Evolutionary conservation across 495 filamentous ascomycete species (phyloP), one percentile per base, ranked within the genome.

Genomic region (Trichoderma gamsii): DNA sequence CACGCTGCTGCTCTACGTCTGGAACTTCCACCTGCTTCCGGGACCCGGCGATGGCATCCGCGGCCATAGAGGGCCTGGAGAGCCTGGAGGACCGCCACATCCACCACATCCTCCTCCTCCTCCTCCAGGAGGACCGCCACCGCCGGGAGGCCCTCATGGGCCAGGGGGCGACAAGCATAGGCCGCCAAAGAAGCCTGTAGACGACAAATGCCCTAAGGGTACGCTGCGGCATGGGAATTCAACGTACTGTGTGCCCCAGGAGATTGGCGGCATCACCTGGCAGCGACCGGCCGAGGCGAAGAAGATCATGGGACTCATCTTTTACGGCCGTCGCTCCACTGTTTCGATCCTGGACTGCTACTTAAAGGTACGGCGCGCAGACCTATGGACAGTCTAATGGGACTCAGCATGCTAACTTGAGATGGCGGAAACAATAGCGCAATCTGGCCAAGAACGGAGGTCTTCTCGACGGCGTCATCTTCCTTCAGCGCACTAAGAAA

Each of bases 291-390:
- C 56, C 25, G 56, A 61, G 4, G 56, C 27, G 23, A 61, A 13
- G 16, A 76, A 79, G 63, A 76, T 83, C 44, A 72, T 82, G 44
- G 81, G 76, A 51, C 69, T 83, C 32, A 79, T 84, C 25, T 80
- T 80, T 16, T 81, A 81, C 70, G 75, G 72, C 49, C 63, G 76
- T 56, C 68, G 71, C 51, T 73, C 78, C 64, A 71, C 70, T 23
- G 79, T 79, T 12, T 72, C 70, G 3, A 81, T 83, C 25, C 68
- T 84, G 59, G 77, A 84, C 41, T 83, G 82, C 64, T 84, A 84
- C 68, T 61, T 84, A 32, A 76, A 82, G 35, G 63, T 65, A 65
- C 11, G 56, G 25, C 56, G 25, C 23, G 5, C 25, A 32, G 29
- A 29, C 29, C 29, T 29, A 29, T 29, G 29, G 29, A 4, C 13